Base-by-base conservation (phyloP, 164 flowering plant genomes). In the Stephania cephalantha region DNA sequence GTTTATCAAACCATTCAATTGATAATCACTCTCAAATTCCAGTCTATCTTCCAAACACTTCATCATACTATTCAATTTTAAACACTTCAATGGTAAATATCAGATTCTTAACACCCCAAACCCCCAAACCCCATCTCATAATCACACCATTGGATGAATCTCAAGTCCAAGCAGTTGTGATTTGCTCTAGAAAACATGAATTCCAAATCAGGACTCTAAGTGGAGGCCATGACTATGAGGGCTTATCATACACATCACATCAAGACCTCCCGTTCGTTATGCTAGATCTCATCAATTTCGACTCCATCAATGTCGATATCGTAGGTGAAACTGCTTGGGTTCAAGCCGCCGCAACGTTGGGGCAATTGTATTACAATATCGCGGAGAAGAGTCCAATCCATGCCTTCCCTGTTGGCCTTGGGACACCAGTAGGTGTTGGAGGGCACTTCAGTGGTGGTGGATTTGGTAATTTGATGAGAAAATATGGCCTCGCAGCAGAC, bases 211-310 rank as follows among this genome's bases (percentile, higher is more conserved):
- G 63, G 55, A 20, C 55, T 52, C 74, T 64, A 6, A 71, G 74
- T 18, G 66, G 74, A 15, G 74, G 74, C n/a, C 74, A 71, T 53
- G 74, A 71, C 65, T 52, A 20, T n/a, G 74, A 71, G 31, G 74
- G 74, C 18, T 42, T 71, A 7, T 71, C 74, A 11, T 71, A 71
- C 11, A 25, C 25, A 9, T 50, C 74, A 3, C 20, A 52, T 52
- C 42, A 35, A 35, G 42, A 35, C 4, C 31, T 3, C 6, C 65
- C 42, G 17, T 71, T 71, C 30, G 50, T 61, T 73, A 61, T 73
- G 1, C 9, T 61, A 6, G 68, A 73, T 61, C 66, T 73, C 2
- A 6, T 61, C 31, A 42, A 61, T 31, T 25, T 55, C 63, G 46
- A 66, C 42, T 30, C 64, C n/a, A 12, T 42, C 12, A 42, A 10